Percentiles rank a stretch among this genome's conserved stretches.
Evolutionary conservation across 1,284 basidiomycete genomes (phyloP).

Genomic region (Ustilago sp.): DNA sequence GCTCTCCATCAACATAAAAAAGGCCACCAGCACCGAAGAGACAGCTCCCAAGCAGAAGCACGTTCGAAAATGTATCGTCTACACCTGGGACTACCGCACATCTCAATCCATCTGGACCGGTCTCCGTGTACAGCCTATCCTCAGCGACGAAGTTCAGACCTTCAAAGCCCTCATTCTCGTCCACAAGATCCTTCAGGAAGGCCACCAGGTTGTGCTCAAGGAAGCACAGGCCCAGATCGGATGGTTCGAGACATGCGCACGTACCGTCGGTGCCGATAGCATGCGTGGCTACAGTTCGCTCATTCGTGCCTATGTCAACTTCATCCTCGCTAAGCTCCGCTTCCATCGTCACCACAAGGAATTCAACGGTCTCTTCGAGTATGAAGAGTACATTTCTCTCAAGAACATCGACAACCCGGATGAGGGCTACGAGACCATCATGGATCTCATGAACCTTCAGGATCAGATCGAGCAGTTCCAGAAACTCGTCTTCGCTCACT

Average conservation of each 20-base stretch:
- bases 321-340: conserved; percentile 68
- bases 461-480: conserved; percentile 69
- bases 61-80: conserved; percentile 69
- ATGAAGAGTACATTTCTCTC: conserved; percentile 69
- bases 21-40: conserved; percentile 67
- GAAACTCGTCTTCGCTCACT: conserved; percentile 68
- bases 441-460: conserved; percentile 69
- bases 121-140: conserved; percentile 67
- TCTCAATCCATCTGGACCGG: conserved; percentile 68
- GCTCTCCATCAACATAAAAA: conserved; percentile 67
- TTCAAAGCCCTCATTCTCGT: conserved; percentile 70
- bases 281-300: conserved; percentile 65
- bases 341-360: conserved; percentile 69
- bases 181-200: conserved; percentile 69
- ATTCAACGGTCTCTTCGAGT: conserved; percentile 69
- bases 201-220: conserved; percentile 64
- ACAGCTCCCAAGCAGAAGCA: conserved; percentile 69
- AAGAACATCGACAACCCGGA: conserved; percentile 70
- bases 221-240: conserved; percentile 68
- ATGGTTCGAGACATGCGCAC: conserved; percentile 69
- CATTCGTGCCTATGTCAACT: conserved; percentile 67
- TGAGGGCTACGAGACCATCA: conserved; percentile 69
- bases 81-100: conserved; percentile 69
- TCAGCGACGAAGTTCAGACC: conserved; percentile 68
- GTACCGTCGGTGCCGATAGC: conserved; percentile 62